Evolutionary conservation across 1,284 basidiomycete species (phyloP), one percentile per base, ranked within the genome.

Genomic region (Thelephora terrestris): DNA sequence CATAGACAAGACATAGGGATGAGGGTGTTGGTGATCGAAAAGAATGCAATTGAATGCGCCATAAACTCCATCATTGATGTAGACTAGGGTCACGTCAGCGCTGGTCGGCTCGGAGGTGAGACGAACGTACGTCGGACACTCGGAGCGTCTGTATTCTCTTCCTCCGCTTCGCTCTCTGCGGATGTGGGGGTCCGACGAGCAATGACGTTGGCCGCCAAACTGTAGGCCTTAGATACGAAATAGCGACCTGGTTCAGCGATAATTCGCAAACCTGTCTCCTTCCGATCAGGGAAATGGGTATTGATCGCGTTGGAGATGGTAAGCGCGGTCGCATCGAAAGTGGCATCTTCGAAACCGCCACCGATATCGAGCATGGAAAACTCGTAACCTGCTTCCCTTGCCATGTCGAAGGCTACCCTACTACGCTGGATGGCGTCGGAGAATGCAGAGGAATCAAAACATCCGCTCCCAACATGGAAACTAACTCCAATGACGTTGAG

Each of bases 381-480:
- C 16, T 71, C 65, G 71, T 88, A 99, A 5, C 95, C 96, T 1
- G 74, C 81, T 46, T 81, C 79, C 50, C 71, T 70, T 42, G 83
- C 95, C 79, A 97, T 91, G 53, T 93, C 85, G 64, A 99, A 99
- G 16, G 86, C 91, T 32, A 73, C 66, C 14, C 83, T 80, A 4
- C 95, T 89, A 12, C 91, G 85, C 67, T 69, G 74, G 53, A 99
- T 79, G 25, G 95, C 96, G 64, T 97, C 94, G 35, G 80, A 79
- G 63, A 95, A 99, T 37, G 90, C 86, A 42, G 79, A 72, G 7
- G 93, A 82, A 65, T 99, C 94, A 64, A 91, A 97, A 70, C 91
- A 96, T 3, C 96, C 96, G 52, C 88, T 92, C 9, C 96, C 96
- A 46, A 98, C 96, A 65, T 99, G 96, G 79, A 99, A 99, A 62